Evolutionary conservation across 2,329 filamentous ascomycete species (phyloP).

Genomic region (Cordyceps pruinosa): DNA sequence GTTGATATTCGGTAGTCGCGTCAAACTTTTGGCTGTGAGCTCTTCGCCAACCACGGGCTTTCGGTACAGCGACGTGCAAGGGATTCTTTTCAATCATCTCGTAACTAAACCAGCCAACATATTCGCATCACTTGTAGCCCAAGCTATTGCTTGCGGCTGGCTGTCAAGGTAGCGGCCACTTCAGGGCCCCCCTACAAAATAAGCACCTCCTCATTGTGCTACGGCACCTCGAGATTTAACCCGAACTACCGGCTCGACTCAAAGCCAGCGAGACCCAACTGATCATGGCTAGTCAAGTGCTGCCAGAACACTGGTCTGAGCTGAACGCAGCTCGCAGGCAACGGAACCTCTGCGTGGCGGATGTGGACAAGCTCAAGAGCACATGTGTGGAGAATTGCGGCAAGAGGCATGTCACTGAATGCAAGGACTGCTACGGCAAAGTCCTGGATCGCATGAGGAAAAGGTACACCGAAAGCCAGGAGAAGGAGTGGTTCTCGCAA

Average conservation of each 20-base stretch:
- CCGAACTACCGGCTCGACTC: background rate
- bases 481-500: conserved; percentile 46
- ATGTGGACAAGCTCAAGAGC: conserved; percentile 35
- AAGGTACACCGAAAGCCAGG: conserved; percentile 28
- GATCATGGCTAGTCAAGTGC: conserved; percentile 16
- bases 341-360: conserved; percentile 30
- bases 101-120: background rate
- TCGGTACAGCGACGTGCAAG: background rate
- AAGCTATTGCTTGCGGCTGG: background rate
- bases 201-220: background rate
- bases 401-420: conserved; percentile 37
- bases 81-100: background rate
- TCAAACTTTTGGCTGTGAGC: background rate
- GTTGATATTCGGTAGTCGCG: conserved; percentile 10
- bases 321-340: conserved; percentile 27
- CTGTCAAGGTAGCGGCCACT: background rate
- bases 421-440: conserved; percentile 40
- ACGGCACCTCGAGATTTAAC: background rate
- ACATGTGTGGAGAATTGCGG: conserved; percentile 37
- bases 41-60: background rate
- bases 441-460: conserved; percentile 39
- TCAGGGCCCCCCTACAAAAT: background rate
- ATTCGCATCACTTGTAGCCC: background rate
- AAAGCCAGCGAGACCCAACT: background rate
- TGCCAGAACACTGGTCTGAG: conserved; percentile 35